Evolutionary conservation across 2,329 filamentous ascomycete genomes (phyloP).

Genomic region (Microcyclospora pomicola): DNA sequence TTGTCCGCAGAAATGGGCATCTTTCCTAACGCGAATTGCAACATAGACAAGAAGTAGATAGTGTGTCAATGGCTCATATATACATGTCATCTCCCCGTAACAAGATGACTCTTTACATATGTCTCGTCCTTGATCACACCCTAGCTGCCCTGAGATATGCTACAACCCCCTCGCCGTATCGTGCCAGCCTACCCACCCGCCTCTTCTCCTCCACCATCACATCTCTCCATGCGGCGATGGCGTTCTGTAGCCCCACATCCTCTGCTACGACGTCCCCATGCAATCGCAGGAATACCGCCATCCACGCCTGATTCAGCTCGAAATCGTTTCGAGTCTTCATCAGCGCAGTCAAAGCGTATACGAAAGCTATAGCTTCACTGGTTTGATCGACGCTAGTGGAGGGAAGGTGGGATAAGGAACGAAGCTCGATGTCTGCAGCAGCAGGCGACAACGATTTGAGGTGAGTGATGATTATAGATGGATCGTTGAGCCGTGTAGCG

Average conservation of each 20-base stretch:
- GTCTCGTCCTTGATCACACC: conserved; percentile 5
- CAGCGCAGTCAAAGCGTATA: conserved; percentile 61
- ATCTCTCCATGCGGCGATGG: conserved; percentile 53
- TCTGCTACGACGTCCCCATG: conserved; percentile 50
- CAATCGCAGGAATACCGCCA: conserved; percentile 78
- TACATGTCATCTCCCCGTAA: too few species aligned
- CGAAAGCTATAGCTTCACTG: conserved; percentile 64
- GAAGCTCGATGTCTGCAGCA: conserved; percentile 78
- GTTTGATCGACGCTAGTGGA: conserved; percentile 14
- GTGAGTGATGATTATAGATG: conserved; percentile 57
- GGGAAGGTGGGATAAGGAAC: conserved; percentile 45
- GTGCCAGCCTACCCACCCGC: conserved; percentile 62
- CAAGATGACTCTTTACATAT: too few species aligned
- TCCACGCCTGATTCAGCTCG: conserved; percentile 92
- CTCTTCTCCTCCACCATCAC: conserved; percentile 44
- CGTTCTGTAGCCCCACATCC: conserved; percentile 40
- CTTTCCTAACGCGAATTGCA: too few species aligned
- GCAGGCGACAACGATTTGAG: conserved; percentile 72
- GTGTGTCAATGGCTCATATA: too few species aligned
- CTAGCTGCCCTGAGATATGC: conserved; percentile 22
- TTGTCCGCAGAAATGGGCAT: too few species aligned
- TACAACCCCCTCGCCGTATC: conserved; percentile 77
- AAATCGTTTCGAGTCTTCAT: conserved; percentile 64
- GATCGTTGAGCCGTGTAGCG: conserved; percentile 41
- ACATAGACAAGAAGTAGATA: too few species aligned